Evolutionary conservation across 1,284 basidiomycete genomes (phyloP).

Genomic region (Puccinia coronata): DNA sequence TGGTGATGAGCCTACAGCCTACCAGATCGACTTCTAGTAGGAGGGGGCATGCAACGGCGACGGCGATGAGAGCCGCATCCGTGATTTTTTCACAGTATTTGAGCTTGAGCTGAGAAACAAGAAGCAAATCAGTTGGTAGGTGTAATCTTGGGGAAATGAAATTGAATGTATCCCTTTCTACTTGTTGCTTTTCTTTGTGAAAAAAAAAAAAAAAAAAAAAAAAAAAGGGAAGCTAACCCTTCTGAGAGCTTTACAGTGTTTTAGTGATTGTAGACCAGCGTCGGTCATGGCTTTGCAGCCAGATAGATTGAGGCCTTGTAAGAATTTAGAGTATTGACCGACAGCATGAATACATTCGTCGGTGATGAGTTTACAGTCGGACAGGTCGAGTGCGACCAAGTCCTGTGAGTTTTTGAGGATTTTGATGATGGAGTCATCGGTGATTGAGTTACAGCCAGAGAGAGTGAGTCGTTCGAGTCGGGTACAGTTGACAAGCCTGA

Average conservation of each 20-base stretch:
- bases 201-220: no score
- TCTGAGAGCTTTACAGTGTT: slow-evolving; percentile 73
- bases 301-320: slow-evolving; percentile 90
- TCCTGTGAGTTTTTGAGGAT: slow-evolving; percentile 69
- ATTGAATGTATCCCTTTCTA: no score
- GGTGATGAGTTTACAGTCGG: slow-evolving; percentile 64
- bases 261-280: slow-evolving; percentile 71
- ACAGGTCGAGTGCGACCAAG: slow-evolving; percentile 86
- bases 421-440: slow-evolving; percentile 68
- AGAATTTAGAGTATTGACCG: slow-evolving; percentile 69
- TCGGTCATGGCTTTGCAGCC: slow-evolving; percentile 82
- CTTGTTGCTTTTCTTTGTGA: no score
- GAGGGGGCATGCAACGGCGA: slow-evolving; percentile 80
- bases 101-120: slow-evolving; percentile 72
- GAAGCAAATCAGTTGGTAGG: slow-evolving; percentile 1
- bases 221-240: slow-evolving; percentile 60
- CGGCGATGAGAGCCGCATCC: slow-evolving; percentile 73
- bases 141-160: no score
- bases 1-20: slow-evolving; percentile 75
- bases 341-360: slow-evolving; percentile 73
- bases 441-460: slow-evolving; percentile 75
- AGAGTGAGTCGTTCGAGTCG: slow-evolving; percentile 89
- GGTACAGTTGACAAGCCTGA: slow-evolving; percentile 73
- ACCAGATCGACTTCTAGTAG: slow-evolving; percentile 93
- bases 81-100: slow-evolving; percentile 75